phyloP scores from a whole-genome alignment of 1,139 yeast genomes.

The Eremothecium cymbalariae region DNA sequence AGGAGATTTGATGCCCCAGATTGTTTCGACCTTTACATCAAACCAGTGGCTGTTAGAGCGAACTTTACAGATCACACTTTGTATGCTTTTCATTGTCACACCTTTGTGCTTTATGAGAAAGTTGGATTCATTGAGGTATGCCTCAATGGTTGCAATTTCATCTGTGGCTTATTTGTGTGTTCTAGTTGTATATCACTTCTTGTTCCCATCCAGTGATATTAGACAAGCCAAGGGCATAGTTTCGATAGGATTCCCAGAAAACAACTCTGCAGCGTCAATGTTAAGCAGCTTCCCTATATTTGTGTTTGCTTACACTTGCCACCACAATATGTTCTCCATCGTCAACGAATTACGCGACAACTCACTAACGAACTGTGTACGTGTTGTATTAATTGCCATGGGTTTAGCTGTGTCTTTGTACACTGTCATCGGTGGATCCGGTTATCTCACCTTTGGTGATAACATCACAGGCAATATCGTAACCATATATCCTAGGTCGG shows the following conservation, averaged over 20 bases:
- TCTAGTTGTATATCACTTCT: conserved; percentile 51
- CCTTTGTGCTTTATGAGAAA: conserved; percentile 61
- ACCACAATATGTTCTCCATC: conserved; percentile 71
- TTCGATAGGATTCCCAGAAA: conserved; percentile 33
- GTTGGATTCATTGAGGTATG: conserved; percentile 60
- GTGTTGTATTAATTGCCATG: conserved; percentile 49
- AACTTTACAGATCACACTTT: conserved; percentile 57
- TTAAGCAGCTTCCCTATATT: conserved; percentile 57
- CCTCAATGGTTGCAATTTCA: conserved; percentile 59
- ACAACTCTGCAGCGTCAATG: conserved; percentile 29
- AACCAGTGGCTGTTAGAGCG: conserved; percentile 37
- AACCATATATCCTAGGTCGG: conserved; percentile 57
- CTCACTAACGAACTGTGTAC: conserved; percentile 45
- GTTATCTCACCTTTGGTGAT: conserved; percentile 65
- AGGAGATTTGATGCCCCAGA: conserved; percentile 71
- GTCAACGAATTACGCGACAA: conserved; percentile 56
- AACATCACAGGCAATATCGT: conserved; percentile 59
- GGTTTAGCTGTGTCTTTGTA: conserved; percentile 51
- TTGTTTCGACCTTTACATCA: conserved; percentile 40
- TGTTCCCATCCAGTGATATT: conserved; percentile 35
- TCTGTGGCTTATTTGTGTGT: conserved; percentile 60
- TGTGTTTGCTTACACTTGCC: conserved; percentile 76
- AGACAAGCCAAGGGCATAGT: conserved; percentile 36
- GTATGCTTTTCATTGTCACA: conserved; percentile 46
- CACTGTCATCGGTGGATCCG: conserved; percentile 54